Percentiles rank a stretch among this genome's conserved stretches.
Evolutionary conservation across 2,329 filamentous ascomycete species (phyloP).

Genomic region (Pseudogymnoascus destructans): DNA sequence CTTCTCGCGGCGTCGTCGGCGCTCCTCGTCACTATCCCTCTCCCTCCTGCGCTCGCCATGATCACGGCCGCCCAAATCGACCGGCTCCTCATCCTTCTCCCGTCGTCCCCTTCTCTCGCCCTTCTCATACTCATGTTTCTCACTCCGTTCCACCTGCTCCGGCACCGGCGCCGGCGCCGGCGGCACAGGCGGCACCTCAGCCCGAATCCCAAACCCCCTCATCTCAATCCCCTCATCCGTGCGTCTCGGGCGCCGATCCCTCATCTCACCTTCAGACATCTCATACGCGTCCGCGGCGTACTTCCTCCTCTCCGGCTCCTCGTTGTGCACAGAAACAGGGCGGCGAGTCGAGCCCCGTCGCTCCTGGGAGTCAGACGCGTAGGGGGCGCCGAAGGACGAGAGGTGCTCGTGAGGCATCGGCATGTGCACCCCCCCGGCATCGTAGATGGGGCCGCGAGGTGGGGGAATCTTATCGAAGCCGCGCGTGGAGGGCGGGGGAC

Average conservation of each 20-base stretch:
- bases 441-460: conserved; percentile 17
- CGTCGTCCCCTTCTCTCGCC: conserved; percentile 9
- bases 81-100: neutral
- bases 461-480: conserved; percentile 58
- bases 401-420: neutral
- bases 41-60: neutral
- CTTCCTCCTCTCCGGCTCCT: conserved; percentile 17
- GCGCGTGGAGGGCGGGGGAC: conserved; percentile 55
- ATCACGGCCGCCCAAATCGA: neutral
- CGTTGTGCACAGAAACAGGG: conserved; percentile 22
- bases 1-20: neutral
- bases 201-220: conserved; percentile 19
- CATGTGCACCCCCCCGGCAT: neutral
- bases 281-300: conserved; percentile 22
- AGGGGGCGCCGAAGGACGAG: neutral
- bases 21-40: neutral
- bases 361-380: conserved; percentile 28
- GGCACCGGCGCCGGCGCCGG: neutral
- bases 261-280: conserved; percentile 20
- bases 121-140: neutral
- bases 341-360: conserved; percentile 26
- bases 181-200: conserved; percentile 12
- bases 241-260: conserved; percentile 17
- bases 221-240: conserved; percentile 21
- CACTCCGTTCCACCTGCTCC: conserved; percentile 11